A percentile compares a stretch with the other conserved stretches of the same genome.
Conservation (phyloP, 352 stramenopile genomes). For the Nothophytophthora sp. region DNA sequence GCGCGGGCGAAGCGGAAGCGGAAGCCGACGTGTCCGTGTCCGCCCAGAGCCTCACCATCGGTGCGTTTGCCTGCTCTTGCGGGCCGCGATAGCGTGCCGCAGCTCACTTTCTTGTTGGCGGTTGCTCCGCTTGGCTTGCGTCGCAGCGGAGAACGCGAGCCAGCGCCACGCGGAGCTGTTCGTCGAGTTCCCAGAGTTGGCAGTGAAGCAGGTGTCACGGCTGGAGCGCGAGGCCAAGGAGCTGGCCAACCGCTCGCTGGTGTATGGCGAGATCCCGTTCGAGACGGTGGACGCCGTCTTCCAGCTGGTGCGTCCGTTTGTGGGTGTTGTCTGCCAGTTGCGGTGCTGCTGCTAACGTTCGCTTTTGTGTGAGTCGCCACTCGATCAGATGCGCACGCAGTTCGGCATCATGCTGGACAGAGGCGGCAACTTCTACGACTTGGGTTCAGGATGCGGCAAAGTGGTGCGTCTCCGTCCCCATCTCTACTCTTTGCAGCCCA, state of each 20-base stretch:
- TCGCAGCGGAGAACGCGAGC: slow-evolving; percentile 41
- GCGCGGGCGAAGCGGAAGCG: slow-evolving; percentile 12
- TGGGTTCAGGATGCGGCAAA: slow-evolving; percentile 74
- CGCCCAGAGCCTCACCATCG: slow-evolving; percentile 17
- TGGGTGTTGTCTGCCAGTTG: background rate
- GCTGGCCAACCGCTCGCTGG: slow-evolving; percentile 59
- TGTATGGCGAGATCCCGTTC: slow-evolving; percentile 70
- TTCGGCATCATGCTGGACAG: slow-evolving; percentile 63
- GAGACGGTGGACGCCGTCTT: slow-evolving; percentile 58
- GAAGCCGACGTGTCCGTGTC: slow-evolving; percentile 19
- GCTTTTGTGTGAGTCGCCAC: too few relatives aligned
- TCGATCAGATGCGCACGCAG: slow-evolving; percentile 66
- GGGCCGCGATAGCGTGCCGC: too few relatives aligned
- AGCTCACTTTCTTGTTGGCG: background rate
- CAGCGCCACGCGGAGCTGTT: slow-evolving; percentile 56
- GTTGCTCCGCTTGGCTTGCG: slow-evolving; percentile 1
- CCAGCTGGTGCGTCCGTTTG: slow-evolving; percentile 33
- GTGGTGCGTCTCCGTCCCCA: slow-evolving; percentile 49
- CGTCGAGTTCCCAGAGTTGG: slow-evolving; percentile 37
- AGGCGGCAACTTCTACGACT: slow-evolving; percentile 70
- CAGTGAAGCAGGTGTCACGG: slow-evolving; percentile 59
- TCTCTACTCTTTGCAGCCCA: too few relatives aligned
- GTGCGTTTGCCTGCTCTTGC: background rate
- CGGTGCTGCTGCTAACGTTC: background rate
- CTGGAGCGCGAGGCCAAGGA: slow-evolving; percentile 70